phyloP scores from a whole-genome alignment of 1,284 basidiomycete species.

The Pascua guehoae region DNA sequence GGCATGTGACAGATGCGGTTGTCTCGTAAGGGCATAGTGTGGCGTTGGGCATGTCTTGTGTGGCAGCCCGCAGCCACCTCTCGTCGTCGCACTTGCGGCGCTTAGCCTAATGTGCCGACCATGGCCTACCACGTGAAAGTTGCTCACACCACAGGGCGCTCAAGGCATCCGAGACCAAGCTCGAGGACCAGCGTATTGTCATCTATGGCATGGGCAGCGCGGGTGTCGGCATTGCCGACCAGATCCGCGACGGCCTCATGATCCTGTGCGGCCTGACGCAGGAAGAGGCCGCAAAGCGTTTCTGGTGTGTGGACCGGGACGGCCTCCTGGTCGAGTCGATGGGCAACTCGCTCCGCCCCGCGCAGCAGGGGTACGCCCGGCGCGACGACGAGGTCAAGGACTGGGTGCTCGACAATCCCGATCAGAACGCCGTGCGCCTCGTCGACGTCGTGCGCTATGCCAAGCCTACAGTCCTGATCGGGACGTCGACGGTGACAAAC shows the following conservation, averaged over 20 bases:
- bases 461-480: slow-evolving; percentile 73
- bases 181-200: slow-evolving; percentile 70
- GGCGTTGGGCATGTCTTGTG: too few species aligned
- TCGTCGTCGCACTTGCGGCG: neutral
- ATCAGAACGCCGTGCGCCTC: slow-evolving; percentile 43
- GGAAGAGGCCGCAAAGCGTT: slow-evolving; percentile 63
- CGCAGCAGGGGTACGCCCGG: slow-evolving; percentile 49
- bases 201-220: slow-evolving; percentile 79
- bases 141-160: slow-evolving; percentile 46
- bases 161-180: slow-evolving; percentile 62
- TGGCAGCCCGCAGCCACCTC: too few species aligned
- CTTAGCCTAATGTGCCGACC: too few species aligned
- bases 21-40: too few species aligned
- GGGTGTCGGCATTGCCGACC: slow-evolving; percentile 66
- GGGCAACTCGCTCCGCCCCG: slow-evolving; percentile 42
- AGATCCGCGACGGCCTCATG: slow-evolving; percentile 69
- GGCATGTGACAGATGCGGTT: too few species aligned
- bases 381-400: slow-evolving; percentile 48
- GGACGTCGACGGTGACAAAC: slow-evolving; percentile 73
- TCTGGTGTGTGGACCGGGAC: slow-evolving; percentile 58
- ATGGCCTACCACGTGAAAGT: too few species aligned
- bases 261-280: slow-evolving; percentile 56
- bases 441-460: slow-evolving; percentile 61
- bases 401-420: slow-evolving; percentile 33
- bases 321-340: slow-evolving; percentile 51